These are phyloP conservation scores for Platanthera zijinensis DNA, from an alignment of 106 monocot species.

Conservation along the genomic window DNA sequence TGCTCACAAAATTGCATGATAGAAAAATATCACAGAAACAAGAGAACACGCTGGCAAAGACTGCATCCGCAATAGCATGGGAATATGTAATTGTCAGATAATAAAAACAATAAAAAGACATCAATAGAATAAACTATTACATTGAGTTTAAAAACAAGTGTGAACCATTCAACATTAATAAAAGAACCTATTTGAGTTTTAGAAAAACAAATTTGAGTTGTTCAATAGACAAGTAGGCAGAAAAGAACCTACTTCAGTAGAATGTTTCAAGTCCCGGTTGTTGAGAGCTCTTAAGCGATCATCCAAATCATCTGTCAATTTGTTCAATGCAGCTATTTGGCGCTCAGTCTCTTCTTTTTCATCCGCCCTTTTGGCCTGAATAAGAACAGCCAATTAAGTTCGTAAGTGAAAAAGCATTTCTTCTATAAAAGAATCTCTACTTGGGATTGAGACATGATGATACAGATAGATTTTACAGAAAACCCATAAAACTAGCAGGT, in stretches of 20 bases:
- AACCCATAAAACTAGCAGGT: neutral
- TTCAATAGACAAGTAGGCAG: neutral
- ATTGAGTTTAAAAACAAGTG: neutral
- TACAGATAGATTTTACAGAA: neutral
- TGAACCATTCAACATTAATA: neutral
- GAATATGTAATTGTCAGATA: neutral
- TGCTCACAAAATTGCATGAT: neutral
- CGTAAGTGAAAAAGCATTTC: neutral
- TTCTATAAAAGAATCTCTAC: neutral
- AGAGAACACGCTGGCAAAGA: neutral
- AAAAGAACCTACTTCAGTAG: constrained; percentile 4
- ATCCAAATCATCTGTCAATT: constrained; percentile 40
- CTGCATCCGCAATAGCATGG: neutral
- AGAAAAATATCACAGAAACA: neutral
- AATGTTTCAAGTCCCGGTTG: constrained; percentile 1
- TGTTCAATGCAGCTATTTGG: constrained; percentile 41
- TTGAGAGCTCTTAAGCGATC: constrained; percentile 12
- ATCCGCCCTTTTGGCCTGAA: constrained; percentile 72
- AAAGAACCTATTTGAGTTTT: constrained; percentile 1
- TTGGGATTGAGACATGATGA: neutral
- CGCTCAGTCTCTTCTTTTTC: constrained; percentile 77
- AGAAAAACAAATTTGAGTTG: neutral
- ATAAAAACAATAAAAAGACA: neutral
- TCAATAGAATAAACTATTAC: neutral
- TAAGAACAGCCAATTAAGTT: constrained; percentile 10